phyloP scores from a whole-genome alignment of 2,329 filamentous ascomycete species.

The Intubia oerlemansii region DNA sequence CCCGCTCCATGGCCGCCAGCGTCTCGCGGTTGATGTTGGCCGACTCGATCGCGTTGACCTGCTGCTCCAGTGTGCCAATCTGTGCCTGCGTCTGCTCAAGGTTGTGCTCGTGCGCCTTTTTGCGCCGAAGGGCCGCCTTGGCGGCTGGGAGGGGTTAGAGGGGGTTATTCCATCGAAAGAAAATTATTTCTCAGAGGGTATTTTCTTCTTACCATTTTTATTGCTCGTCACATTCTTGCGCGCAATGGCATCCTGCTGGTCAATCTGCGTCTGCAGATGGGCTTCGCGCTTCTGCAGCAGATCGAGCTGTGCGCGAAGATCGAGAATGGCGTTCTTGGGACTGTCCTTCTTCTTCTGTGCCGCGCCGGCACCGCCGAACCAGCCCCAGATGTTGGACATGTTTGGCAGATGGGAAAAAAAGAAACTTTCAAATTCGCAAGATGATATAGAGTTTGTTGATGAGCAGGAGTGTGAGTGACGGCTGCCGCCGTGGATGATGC shows the following conservation, averaged over 20 bases:
- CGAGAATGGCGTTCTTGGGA: constrained; percentile 90
- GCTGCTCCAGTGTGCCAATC: constrained; percentile 79
- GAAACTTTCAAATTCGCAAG: not conserved
- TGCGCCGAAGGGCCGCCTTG: constrained; percentile 73
- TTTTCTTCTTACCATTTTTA: constrained; percentile 52
- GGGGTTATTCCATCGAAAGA: not conserved
- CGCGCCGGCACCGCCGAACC: constrained; percentile 62
- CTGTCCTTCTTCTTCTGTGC: constrained; percentile 78
- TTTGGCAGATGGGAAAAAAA: not conserved
- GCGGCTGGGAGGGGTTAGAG: constrained; percentile 37
- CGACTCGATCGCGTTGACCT: constrained; percentile 92
- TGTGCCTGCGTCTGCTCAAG: constrained; percentile 79
- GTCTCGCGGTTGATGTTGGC: constrained; percentile 99
- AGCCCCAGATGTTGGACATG: constrained; percentile 58
- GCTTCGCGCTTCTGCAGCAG: constrained; percentile 96
- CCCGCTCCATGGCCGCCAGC: constrained; percentile 79
- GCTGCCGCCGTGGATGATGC: no score
- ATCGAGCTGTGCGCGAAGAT: constrained; percentile 70
- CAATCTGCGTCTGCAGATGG: constrained; percentile 78
- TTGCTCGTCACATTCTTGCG: constrained; percentile 76
- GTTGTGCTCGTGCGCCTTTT: constrained; percentile 84
- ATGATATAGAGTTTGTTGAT: no score
- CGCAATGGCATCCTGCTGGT: constrained; percentile 74
- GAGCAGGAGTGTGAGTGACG: no score
- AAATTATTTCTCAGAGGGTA: no score